These are phyloP conservation scores for Reutealis trisperma DNA, from an alignment of 345 rosid species.

Conservation along the genomic window DNA sequence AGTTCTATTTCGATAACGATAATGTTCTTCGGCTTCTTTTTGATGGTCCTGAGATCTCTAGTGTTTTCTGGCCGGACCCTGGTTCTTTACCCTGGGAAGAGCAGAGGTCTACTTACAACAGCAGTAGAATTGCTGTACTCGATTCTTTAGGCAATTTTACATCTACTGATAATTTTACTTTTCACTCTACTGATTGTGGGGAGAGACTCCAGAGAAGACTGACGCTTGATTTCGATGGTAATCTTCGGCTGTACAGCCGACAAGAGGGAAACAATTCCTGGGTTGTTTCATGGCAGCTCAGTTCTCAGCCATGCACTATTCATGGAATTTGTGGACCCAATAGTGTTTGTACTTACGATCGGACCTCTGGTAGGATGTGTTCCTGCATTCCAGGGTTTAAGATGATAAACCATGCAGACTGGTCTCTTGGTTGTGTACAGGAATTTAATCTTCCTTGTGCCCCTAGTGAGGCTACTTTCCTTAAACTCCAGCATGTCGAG, in stretches of 20 bases:
- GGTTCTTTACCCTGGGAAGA: conserved; percentile 15
- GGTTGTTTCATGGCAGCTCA: conserved; percentile 36
- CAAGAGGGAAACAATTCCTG: conserved; percentile 9
- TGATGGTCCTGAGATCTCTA: conserved; percentile 15
- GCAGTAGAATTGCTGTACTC: conserved; percentile 27
- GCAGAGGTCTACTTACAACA: conserved; percentile 26
- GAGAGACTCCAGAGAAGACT: conserved; percentile 24
- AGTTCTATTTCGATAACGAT: conserved; percentile 27
- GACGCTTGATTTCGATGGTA: conserved; percentile 44
- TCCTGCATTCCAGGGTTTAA: conserved; percentile 41
- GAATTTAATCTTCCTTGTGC: conserved; percentile 25
- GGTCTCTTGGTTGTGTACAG: conserved; percentile 39
- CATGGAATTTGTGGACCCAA: conserved; percentile 44
- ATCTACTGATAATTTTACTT: conserved; percentile 25
- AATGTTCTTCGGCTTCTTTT: conserved; percentile 26
- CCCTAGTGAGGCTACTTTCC: conserved; percentile 8
- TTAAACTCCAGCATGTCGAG: conserved; percentile 13
- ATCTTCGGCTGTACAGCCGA: conserved; percentile 37
- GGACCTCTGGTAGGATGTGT: conserved; percentile 25
- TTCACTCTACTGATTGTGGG: conserved; percentile 35
- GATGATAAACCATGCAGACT: conserved; percentile 19
- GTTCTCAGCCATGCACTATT: conserved; percentile 14
- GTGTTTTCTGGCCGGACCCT: conserved; percentile 18
- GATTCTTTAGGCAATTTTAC: conserved; percentile 29
- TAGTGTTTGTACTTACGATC: conserved; percentile 31